Base-by-base conservation (phyloP, 352 stramenopile species). In the Elongisporangium anandrum region DNA sequence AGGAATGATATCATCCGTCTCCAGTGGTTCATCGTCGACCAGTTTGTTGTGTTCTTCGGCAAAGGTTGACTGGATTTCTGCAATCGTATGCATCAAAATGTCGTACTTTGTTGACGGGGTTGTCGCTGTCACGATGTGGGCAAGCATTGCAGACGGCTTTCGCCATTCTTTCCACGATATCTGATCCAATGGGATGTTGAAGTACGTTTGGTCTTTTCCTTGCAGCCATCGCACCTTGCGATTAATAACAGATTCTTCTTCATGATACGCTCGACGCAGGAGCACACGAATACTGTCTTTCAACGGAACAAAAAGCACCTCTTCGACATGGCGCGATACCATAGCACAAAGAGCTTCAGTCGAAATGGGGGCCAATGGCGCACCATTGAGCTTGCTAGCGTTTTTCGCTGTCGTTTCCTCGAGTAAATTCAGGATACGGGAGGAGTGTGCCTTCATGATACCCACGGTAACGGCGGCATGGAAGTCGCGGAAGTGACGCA, bases 161-260 rank as follows among this genome's bases (percentile, higher is more conserved):
- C 87, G 73, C 87, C 87, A 96, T 56, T 94, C 84, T 22, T 91
- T 94, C 75, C 76, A 90, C 50, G 87, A 96, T 8, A 92, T 69
- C 26, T 94, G 85, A 23, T 92, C 70, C 57, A 88, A 26, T 2
- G 87, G 85, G 29, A 96, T 96, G 54, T 94, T 92, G 61, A 92
- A 96, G 58, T 94, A 94, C 57, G 83, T 89, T 38, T 96, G 87
- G 58, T 96, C 85, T 71, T 96, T 96, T n/a, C 87, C 85, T 66
- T 94, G 87, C 10, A 96, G 69, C 85, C 85, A 96, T n/a, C 84
- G 73, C 9, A 96, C 72, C 56, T 94, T 94, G 10, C 85, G 81
- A 62, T 92, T 94, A 54, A 96, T 78, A 7, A 73, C 72, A 0
- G 82, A 69, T 24, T 96, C 87, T 53, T 94, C 87, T 53, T 92